Evolutionary conservation across 805 yeast species (phyloP).

Genomic region (Wickerhamiella musiphila): DNA sequence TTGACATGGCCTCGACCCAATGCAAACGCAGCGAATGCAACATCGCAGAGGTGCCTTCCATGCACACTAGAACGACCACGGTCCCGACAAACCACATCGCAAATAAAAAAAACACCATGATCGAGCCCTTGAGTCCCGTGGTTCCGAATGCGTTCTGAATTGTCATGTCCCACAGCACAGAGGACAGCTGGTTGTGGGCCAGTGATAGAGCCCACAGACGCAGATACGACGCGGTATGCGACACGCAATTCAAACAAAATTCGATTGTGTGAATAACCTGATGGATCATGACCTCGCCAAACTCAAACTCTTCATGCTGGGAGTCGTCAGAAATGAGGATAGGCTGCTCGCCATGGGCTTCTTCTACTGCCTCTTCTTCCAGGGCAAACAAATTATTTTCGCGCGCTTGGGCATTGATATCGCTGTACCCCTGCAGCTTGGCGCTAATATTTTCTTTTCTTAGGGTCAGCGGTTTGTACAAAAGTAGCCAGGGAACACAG

Average conservation of each 20-base stretch:
- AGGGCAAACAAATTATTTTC: constrained; percentile 17
- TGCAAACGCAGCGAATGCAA: constrained; percentile 90
- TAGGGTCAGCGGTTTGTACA: constrained; percentile 66
- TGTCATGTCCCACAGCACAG: constrained; percentile 94
- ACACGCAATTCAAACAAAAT: constrained; percentile 89
- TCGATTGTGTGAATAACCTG: constrained; percentile 96
- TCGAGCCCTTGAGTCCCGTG: constrained; percentile 47
- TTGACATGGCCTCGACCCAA: constrained; percentile 99
- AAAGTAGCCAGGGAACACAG: constrained; percentile 86
- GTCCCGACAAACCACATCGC: constrained; percentile 93
- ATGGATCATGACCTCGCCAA: constrained; percentile 91
- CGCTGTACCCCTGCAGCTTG: constrained; percentile 34
- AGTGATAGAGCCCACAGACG: constrained; percentile 93
- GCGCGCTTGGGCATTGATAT: constrained; percentile 28
- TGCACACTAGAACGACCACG: constrained; percentile 75
- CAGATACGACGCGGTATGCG: constrained; percentile 92
- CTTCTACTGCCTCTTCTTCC: constrained; percentile 18
- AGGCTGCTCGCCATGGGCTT: constrained; percentile 17
- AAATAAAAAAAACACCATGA: constrained; percentile 58
- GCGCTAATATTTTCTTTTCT: constrained; percentile 35
- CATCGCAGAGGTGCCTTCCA: constrained; percentile 99
- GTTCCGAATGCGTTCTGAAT: constrained; percentile 60
- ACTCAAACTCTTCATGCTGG: constrained; percentile 45
- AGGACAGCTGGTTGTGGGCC: constrained; percentile 89
- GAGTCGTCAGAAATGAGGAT: too few species aligned